Conservation (phyloP, 768 basidiomycete genomes). For the Daedalea quercina region DNA sequence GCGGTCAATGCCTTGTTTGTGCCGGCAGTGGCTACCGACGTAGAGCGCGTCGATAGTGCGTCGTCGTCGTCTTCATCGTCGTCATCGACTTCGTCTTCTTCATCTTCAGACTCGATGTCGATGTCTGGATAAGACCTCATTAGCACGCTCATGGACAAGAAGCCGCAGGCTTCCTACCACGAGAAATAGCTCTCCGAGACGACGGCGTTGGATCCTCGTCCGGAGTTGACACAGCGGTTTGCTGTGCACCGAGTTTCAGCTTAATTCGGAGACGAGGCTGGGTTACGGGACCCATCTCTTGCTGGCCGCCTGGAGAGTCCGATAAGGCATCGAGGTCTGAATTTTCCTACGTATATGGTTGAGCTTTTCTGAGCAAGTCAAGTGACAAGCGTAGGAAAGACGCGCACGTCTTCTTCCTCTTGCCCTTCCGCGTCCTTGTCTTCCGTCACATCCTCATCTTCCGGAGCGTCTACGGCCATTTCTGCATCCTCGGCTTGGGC, state of each 20-base stretch:
- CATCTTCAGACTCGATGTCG: conserved; percentile 38
- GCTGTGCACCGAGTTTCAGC: conserved; percentile 43
- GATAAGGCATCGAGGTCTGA: conserved; percentile 29
- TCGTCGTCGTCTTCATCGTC: conserved; percentile 38
- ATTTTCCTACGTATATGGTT: conserved; percentile 16
- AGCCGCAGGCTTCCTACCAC: conserved; percentile 7
- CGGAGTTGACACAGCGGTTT: conserved; percentile 14
- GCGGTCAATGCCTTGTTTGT: conserved; percentile 29
- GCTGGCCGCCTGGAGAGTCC: conserved; percentile 11
- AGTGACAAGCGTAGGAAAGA: neutral
- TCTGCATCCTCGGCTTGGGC: conserved; percentile 19
- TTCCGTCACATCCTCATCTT: conserved; percentile 24
- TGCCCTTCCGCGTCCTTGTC: conserved; percentile 36
- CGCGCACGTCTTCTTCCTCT: conserved; percentile 22
- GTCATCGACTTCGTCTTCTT: conserved; percentile 29
- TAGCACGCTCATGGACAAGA: neutral
- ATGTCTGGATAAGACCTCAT: conserved; percentile 21
- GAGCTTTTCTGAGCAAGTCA: conserved; percentile 1
- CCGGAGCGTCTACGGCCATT: conserved; percentile 21
- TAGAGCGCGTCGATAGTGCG: conserved; percentile 23
- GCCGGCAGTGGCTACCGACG: conserved; percentile 19
- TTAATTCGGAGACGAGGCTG: conserved; percentile 52
- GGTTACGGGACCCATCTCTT: conserved; percentile 11
- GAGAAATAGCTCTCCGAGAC: conserved; percentile 12
- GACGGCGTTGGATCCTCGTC: conserved; percentile 10